Conservation (phyloP, 805 yeast species). For the Nakazawaea pomicola region DNA sequence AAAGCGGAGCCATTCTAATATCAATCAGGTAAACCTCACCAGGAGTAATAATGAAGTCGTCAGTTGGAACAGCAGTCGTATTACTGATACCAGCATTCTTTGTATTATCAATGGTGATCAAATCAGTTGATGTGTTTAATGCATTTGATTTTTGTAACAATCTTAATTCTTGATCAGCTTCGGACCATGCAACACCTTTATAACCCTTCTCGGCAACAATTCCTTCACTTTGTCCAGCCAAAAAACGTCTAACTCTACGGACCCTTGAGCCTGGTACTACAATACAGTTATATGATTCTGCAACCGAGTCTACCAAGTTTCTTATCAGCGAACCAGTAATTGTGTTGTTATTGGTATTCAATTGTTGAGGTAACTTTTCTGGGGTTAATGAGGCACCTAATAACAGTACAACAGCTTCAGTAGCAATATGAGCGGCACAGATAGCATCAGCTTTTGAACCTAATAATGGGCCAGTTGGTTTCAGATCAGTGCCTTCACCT, state of each 20-base stretch:
- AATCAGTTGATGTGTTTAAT: conserved; percentile 30
- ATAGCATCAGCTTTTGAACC: conserved; percentile 87
- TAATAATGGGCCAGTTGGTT: conserved; percentile 72
- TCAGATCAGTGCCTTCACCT: conserved; percentile 36
- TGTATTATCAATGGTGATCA: conserved; percentile 34
- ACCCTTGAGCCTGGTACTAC: conserved; percentile 92
- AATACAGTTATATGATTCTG: conserved; percentile 73
- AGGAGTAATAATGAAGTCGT: conserved; percentile 64
- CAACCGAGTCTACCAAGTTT: conserved; percentile 77
- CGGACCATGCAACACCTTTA: conserved; percentile 89
- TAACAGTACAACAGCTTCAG: conserved; percentile 76
- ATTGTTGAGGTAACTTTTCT: conserved; percentile 60
- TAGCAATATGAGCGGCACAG: conserved; percentile 85
- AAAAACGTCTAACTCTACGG: conserved; percentile 85
- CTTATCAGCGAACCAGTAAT: conserved; percentile 73
- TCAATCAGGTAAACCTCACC: conserved; percentile 90
- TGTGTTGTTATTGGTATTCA: conserved; percentile 31
- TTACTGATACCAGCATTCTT: conserved; percentile 29
- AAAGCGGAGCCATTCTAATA: conserved; percentile 69
- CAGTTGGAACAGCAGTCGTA: conserved; percentile 65
- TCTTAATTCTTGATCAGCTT: conserved; percentile 66
- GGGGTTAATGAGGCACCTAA: conserved; percentile 72
- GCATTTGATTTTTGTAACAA: conserved; percentile 39
- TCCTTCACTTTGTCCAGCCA: conserved; percentile 94
- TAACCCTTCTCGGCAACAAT: conserved; percentile 87